Base-by-base conservation (phyloP, 148 eudicot species). In the Arbutus unedo region DNA sequence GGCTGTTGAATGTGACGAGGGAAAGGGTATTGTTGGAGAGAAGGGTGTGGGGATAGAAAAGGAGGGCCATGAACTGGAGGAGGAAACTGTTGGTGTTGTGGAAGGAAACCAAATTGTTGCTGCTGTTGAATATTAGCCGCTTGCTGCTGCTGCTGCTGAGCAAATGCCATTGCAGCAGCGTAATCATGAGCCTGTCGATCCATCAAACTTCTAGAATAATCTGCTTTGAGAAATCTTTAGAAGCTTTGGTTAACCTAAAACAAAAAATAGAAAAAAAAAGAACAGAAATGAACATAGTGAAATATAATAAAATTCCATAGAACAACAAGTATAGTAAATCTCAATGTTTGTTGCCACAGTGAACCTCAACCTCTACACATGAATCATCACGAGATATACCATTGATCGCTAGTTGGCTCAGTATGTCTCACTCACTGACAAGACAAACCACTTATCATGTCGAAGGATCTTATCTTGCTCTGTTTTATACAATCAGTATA, bases 61-160 rank as follows among this genome's bases (percentile, higher is more conserved):
- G 98, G 98, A 83, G 97, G 92, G 25, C 90, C 98, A 73, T 91
- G 98, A 62, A 81, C 92, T 70, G 97, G 87, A 23, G 92, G 92
- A 54, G 98, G 92, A 75, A 89, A 94, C 60, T 91, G 97, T 77
- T 96, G 99, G 78, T 91, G 98, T 60, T 93, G 99, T 43, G 95
- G 90, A 77, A 91, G 99, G 83, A 93, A 93, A 41, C 94, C 95
- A 74, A 85, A 96, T 68, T 91, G 94, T 78, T 92, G 98, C 79
- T 93, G 98, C 82, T 92, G 93, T n/a, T 91, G 94, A 84, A 87
- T 78, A 82, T 90, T 90, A 74, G 88, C 85, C 21, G 87, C 83
- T 76, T 89, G 94, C 47, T 91, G 98, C 86, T 94, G 98, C 86
- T 94, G 98, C 83, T 96, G 99, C 83, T 94, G 98, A 53, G 92